These are phyloP conservation scores for Daldinia sp. DNA, from an alignment of 2,329 filamentous ascomycete genomes.

Conservation along the genomic window DNA sequence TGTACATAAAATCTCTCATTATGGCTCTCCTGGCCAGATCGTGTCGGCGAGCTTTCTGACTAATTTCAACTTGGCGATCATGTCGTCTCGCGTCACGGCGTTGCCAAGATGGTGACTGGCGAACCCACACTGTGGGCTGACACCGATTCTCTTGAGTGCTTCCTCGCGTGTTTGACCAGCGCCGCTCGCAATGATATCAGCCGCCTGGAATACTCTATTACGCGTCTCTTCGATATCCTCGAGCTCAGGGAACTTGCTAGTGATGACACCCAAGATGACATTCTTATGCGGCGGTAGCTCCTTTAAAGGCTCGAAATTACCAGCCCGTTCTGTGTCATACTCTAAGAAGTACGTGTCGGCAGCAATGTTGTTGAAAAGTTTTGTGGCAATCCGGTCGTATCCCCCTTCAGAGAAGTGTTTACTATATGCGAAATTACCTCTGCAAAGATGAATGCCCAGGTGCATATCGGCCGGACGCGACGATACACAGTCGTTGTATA, in stretches of 20 bases:
- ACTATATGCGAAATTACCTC: slow-evolving; percentile 71
- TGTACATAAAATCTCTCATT: slow-evolving; percentile 1
- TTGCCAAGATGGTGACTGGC: slow-evolving; percentile 80
- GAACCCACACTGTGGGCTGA: slow-evolving; percentile 79
- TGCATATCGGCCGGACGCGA: slow-evolving; percentile 74
- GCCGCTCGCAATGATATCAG: slow-evolving; percentile 73
- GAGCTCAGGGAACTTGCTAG: slow-evolving; percentile 68
- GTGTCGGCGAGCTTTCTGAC: slow-evolving; percentile 76
- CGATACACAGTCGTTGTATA: slow-evolving; percentile 77
- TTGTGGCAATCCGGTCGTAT: slow-evolving; percentile 72
- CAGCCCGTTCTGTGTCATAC: slow-evolving; percentile 71
- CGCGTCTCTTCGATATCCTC: slow-evolving; percentile 70
- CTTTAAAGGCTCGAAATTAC: slow-evolving; percentile 71
- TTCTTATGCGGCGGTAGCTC: slow-evolving; percentile 68
- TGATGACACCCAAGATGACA: slow-evolving; percentile 70
- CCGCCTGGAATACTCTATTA: slow-evolving; percentile 65
- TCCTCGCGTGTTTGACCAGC: slow-evolving; percentile 70
- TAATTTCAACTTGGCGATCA: slow-evolving; percentile 76
- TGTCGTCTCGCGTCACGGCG: slow-evolving; percentile 71
- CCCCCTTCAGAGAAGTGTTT: slow-evolving; percentile 73
- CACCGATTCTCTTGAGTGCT: slow-evolving; percentile 71
- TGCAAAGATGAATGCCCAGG: slow-evolving; percentile 79
- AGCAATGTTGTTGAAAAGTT: slow-evolving; percentile 69
- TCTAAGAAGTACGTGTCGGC: slow-evolving; percentile 75
- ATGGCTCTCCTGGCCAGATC: slow-evolving; percentile 67